These are phyloP conservation scores for Microdochium trichocladiopsis DNA, from an alignment of 2,329 filamentous ascomycete species.

Conservation along the genomic window DNA sequence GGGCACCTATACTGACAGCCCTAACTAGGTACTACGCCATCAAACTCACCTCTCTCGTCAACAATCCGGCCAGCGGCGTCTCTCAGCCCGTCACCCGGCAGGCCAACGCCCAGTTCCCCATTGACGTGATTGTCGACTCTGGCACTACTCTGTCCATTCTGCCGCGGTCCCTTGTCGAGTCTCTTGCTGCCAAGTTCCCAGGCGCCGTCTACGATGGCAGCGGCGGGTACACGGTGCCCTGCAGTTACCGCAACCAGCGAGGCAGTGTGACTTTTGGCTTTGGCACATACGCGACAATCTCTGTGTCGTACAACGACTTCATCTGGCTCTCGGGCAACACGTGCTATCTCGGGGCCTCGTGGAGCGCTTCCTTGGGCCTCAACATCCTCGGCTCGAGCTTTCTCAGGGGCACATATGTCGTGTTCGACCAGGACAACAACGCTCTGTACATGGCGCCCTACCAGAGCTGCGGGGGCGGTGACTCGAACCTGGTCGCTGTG, in stretches of 20 bases:
- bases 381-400: constrained; percentile 24
- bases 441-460: constrained; percentile 22
- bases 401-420: constrained; percentile 19
- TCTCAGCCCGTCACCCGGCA: constrained; percentile 40
- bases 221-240: constrained; percentile 38
- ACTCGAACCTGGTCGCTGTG: constrained; percentile 17
- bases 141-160: constrained; percentile 43
- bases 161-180: constrained; percentile 31
- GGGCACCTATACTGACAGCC: background rate
- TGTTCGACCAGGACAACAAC: constrained; percentile 20
- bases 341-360: constrained; percentile 18
- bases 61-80: constrained; percentile 46
- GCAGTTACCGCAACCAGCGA: constrained; percentile 23
- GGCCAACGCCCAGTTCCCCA: constrained; percentile 29
- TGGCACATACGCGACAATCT: constrained; percentile 25
- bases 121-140: constrained; percentile 42
- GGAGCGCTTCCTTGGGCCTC: constrained; percentile 10
- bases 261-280: constrained; percentile 44
- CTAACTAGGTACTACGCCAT: constrained; percentile 19
- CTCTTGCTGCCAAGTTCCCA: constrained; percentile 33
- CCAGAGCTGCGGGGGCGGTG: constrained; percentile 9
- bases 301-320: constrained; percentile 19
- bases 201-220: constrained; percentile 28
- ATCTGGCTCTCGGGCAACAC: constrained; percentile 18
- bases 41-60: constrained; percentile 25